phyloP scores from a whole-genome alignment of 148 eudicot species.

The Cornus kousa region DNA sequence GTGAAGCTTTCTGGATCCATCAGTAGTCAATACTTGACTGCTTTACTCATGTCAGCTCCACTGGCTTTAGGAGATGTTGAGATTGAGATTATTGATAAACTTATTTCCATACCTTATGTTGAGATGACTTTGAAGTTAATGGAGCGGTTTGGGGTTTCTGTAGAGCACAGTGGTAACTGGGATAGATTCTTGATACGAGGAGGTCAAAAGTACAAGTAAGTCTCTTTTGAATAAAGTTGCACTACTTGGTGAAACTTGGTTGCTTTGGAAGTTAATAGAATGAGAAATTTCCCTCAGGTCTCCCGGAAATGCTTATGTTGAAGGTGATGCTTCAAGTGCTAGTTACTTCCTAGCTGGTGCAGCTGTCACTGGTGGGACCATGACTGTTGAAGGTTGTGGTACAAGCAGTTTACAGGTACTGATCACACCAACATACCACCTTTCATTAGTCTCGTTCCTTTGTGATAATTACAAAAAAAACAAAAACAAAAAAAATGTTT shows the following conservation, averaged over 20 bases:
- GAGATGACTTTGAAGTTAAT: slow-evolving; percentile 97
- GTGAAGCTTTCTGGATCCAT: slow-evolving; percentile 96
- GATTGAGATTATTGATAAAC: slow-evolving; percentile 84
- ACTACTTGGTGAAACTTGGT: background rate
- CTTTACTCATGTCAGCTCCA: slow-evolving; percentile 96
- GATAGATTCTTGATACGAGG: slow-evolving; percentile 81
- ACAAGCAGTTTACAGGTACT: slow-evolving; percentile 89
- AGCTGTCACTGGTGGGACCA: slow-evolving; percentile 92
- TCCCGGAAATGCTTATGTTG: slow-evolving; percentile 92
- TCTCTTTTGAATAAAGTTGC: slow-evolving; percentile 11
- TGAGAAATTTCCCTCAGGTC: slow-evolving; percentile 43
- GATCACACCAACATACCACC: slow-evolving; percentile 4
- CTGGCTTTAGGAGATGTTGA: slow-evolving; percentile 89
- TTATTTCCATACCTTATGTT: slow-evolving; percentile 94
- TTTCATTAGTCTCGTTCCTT: background rate
- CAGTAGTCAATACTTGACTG: slow-evolving; percentile 98
- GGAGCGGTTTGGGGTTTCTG: slow-evolving; percentile 89
- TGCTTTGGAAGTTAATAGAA: slow-evolving; percentile 4
- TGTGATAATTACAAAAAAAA: background rate
- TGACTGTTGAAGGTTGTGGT: slow-evolving; percentile 98
- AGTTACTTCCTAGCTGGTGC: slow-evolving; percentile 98
- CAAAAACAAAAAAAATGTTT: background rate
- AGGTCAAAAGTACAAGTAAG: slow-evolving; percentile 94
- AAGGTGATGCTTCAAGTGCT: slow-evolving; percentile 99
- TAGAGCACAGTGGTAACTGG: slow-evolving; percentile 74